phyloP scores from a whole-genome alignment of 2,329 filamentous ascomycete genomes.

The Gaeumannomyces tritici region DNA sequence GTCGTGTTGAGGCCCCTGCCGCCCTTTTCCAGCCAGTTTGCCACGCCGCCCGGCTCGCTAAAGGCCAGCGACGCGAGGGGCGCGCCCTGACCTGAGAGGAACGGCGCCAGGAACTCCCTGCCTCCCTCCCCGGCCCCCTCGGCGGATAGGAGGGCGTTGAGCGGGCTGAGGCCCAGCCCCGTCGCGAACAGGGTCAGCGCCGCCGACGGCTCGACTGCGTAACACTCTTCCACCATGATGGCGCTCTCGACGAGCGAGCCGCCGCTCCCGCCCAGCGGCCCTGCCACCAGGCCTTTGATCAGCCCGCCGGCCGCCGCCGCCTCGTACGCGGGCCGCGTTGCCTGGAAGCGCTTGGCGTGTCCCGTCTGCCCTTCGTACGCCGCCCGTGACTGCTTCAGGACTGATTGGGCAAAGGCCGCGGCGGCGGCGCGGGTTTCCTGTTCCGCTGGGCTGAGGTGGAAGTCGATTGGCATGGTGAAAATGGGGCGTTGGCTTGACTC shows the following conservation, averaged over 20 bases:
- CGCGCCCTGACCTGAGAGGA: constrained; percentile 30
- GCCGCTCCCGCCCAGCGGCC: constrained; percentile 32
- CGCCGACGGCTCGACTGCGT: constrained; percentile 36
- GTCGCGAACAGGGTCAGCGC: constrained; percentile 41
- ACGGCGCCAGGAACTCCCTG: constrained; percentile 33
- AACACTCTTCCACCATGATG: constrained; percentile 43
- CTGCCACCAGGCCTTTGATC: constrained; percentile 36
- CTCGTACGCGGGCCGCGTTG: constrained; percentile 34
- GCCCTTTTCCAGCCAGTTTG: constrained; percentile 41
- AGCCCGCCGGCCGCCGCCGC: constrained; percentile 31
- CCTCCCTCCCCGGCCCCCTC: constrained; percentile 26
- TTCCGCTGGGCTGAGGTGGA: too few relatives aligned
- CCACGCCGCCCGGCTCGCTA: constrained; percentile 40
- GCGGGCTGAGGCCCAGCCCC: constrained; percentile 39
- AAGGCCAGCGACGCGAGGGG: constrained; percentile 41
- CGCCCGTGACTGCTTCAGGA: too few relatives aligned
- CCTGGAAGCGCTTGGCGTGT: constrained; percentile 27
- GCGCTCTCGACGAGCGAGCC: constrained; percentile 35
- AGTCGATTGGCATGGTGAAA: too few relatives aligned
- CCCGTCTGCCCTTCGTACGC: too few relatives aligned
- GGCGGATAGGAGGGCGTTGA: constrained; percentile 26
- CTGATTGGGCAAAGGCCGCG: too few relatives aligned
- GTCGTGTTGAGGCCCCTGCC: constrained; percentile 37
- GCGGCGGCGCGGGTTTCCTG: too few relatives aligned
- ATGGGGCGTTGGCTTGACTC: too few relatives aligned